phyloP scores from a whole-genome alignment of 1,284 basidiomycete species.

The Malassezia slooffiae region DNA sequence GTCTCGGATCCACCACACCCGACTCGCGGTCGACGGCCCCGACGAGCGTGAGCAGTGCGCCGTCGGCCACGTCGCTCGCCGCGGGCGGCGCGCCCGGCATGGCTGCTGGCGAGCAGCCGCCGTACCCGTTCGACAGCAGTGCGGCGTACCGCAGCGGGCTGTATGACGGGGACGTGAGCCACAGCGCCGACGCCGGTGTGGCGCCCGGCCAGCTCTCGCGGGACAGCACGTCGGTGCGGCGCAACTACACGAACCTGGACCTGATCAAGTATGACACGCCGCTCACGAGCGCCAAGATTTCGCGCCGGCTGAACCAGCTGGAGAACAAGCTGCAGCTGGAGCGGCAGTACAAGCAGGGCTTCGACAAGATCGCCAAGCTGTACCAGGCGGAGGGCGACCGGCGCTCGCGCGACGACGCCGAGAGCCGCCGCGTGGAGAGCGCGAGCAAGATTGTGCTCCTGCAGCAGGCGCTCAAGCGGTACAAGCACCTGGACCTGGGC shows the following conservation, averaged over 20 bases:
- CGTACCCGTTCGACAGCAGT: constrained; percentile 11
- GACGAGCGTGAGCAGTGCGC: no score
- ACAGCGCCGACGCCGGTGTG: neutral
- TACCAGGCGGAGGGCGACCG: constrained; percentile 94
- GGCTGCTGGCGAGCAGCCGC: no score
- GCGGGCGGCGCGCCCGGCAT: no score
- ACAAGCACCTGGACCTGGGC: constrained; percentile 88
- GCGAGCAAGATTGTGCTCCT: constrained; percentile 92
- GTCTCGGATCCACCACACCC: no score
- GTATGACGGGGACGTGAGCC: neutral
- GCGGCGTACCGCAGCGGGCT: constrained; percentile 9
- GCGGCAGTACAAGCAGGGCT: constrained; percentile 93
- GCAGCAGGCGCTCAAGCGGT: constrained; percentile 80
- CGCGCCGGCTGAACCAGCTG: constrained; percentile 93
- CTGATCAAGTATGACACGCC: constrained; percentile 96
- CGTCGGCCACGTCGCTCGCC: no score
- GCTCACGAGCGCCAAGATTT: constrained; percentile 89
- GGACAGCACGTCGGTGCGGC: neutral
- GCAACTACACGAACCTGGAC: constrained; percentile 51
- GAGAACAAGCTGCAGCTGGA: constrained; percentile 99
- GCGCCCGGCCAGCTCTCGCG: neutral
- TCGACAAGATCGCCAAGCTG: constrained; percentile 87
- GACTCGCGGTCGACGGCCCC: no score
- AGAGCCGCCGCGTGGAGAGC: constrained; percentile 82
- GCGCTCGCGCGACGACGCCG: constrained; percentile 59